Evolutionary conservation across 805 yeast species (phyloP).

Genomic region (Metschnikowia chrysomelidarum): DNA sequence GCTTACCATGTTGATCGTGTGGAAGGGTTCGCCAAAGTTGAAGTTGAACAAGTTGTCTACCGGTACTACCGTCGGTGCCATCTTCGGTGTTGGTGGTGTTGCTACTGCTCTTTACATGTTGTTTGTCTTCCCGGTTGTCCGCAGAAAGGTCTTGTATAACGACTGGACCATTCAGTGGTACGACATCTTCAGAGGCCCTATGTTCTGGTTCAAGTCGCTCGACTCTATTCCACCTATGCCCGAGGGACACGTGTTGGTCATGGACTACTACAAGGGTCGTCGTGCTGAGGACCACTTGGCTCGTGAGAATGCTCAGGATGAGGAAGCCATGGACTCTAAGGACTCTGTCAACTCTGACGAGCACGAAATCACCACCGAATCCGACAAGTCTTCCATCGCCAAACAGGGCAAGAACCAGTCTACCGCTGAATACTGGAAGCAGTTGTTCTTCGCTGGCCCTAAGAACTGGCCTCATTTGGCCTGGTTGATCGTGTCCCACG

Average conservation of each 20-base stretch:
- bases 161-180: slow-evolving; percentile 68
- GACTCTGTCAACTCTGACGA: slow-evolving; percentile 11
- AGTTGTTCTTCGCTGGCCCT: slow-evolving; percentile 46
- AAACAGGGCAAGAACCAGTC: slow-evolving; percentile 24
- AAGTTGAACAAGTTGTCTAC: slow-evolving; percentile 51
- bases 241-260: slow-evolving; percentile 50
- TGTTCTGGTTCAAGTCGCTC: slow-evolving; percentile 49
- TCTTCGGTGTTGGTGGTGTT: slow-evolving; percentile 63
- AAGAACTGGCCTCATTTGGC: slow-evolving; percentile 51
- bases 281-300: slow-evolving; percentile 25
- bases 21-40: slow-evolving; percentile 77
- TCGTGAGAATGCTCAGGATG: slow-evolving; percentile 17
- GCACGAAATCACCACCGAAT: slow-evolving; percentile 12
- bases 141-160: slow-evolving; percentile 55
- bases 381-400: background rate
- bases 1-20: slow-evolving; percentile 72
- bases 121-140: slow-evolving; percentile 59
- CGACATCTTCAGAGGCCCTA: slow-evolving; percentile 58
- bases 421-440: slow-evolving; percentile 41
- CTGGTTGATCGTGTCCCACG: slow-evolving; percentile 53
- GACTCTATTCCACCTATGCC: slow-evolving; percentile 69
- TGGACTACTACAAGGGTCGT: slow-evolving; percentile 68
- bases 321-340: slow-evolving; percentile 16
- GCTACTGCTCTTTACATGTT: slow-evolving; percentile 50
- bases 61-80: slow-evolving; percentile 55